Evolutionary conservation across 495 filamentous ascomycete genomes (phyloP).

Genomic region (Penicillium coffeae): DNA sequence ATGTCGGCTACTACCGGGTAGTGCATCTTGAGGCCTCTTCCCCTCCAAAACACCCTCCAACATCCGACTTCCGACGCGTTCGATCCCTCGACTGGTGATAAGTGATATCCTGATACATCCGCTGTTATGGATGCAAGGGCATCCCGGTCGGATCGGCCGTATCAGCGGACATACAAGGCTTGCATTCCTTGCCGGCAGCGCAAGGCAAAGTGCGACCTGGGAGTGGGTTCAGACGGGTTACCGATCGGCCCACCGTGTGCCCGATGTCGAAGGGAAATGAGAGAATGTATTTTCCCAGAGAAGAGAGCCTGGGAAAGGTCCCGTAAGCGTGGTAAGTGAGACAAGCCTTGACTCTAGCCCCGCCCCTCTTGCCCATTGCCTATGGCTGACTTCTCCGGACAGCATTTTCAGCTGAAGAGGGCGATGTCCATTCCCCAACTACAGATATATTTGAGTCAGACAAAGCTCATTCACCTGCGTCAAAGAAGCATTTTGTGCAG

Average conservation of each 20-base stretch:
- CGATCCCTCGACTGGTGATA: not conserved
- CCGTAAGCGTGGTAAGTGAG: constrained; percentile 31
- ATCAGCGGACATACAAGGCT: constrained; percentile 50
- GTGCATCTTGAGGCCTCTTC: no score
- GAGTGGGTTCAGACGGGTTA: constrained; percentile 62
- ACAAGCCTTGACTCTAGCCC: not conserved
- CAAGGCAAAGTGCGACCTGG: constrained; percentile 47
- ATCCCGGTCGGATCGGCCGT: constrained; percentile 35
- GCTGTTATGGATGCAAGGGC: constrained; percentile 37
- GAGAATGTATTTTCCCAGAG: constrained; percentile 90
- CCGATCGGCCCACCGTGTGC: constrained; percentile 93
- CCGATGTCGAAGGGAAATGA: constrained; percentile 83
- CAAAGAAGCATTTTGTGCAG: constrained; percentile 4
- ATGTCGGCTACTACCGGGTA: not conserved
- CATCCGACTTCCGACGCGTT: not conserved
- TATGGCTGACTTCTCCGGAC: no score
- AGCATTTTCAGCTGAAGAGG: not conserved
- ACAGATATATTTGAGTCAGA: not conserved
- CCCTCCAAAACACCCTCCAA: constrained; percentile 2
- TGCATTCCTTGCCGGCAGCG: constrained; percentile 46
- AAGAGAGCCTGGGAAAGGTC: constrained; percentile 52
- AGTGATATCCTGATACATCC: not conserved
- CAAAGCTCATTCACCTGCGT: constrained; percentile 1
- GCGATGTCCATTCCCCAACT: not conserved
- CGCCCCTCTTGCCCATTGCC: no score